Evolutionary conservation across 2,329 filamentous ascomycete species (phyloP).

Genomic region (Fusarium vanettenii): DNA sequence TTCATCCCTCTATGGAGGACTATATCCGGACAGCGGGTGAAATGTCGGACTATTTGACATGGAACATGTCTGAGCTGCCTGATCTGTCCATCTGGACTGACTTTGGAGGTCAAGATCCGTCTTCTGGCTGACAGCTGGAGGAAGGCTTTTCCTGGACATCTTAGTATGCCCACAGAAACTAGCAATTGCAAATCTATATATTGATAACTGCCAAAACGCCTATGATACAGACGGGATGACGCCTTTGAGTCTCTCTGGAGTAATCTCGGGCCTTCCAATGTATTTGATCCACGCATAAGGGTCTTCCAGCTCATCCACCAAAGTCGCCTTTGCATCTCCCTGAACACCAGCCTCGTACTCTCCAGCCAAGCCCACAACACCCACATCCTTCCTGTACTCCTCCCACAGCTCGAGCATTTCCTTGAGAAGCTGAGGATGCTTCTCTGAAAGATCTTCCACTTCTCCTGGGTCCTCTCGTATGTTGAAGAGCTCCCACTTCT

Average conservation of each 20-base stretch:
- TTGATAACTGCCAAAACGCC: neutral
- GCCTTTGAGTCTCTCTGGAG: neutral
- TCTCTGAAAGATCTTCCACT: constrained; percentile 55
- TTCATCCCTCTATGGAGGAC: neutral
- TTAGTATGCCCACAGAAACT: neutral
- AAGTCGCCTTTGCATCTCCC: neutral
- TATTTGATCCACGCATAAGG: constrained; percentile 31
- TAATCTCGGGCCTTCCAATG: constrained; percentile 15
- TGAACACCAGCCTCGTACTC: neutral
- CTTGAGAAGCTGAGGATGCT: constrained; percentile 54
- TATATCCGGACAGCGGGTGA: neutral
- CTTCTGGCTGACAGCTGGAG: neutral
- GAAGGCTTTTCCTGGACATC: neutral
- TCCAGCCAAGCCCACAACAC: constrained; percentile 13
- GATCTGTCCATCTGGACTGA: neutral
- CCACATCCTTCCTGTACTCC: constrained; percentile 21
- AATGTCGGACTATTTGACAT: neutral
- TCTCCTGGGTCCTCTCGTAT: constrained; percentile 65
- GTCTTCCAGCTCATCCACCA: constrained; percentile 19
- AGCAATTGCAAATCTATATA: neutral
- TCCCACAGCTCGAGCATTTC: constrained; percentile 20
- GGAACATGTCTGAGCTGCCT: neutral
- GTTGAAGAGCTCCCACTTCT: constrained; percentile 69
- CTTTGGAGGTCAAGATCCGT: neutral
- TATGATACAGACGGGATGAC: constrained; percentile 5